Base-by-base conservation (phyloP, 805 yeast genomes). In the Lachancea cidri region DNA sequence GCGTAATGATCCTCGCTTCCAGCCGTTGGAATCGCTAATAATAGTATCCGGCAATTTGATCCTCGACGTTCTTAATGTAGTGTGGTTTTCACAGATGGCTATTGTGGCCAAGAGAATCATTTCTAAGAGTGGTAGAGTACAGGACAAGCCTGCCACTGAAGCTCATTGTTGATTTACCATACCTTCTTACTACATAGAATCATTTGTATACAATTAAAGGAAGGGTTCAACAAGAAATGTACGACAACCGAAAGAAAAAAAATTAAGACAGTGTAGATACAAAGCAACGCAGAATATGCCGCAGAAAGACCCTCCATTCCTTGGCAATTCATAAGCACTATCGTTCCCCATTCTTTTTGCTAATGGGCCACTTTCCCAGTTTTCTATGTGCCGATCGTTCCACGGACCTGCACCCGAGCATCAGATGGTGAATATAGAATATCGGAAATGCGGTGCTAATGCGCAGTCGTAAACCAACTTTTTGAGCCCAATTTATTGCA, bases 71-170 rank as follows among this genome's bases (percentile, higher is more conserved):
- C 71, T 88, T 57, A 88, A 88, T 60, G 60, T 83, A 16, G 71
- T 71, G 52, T 88, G 97, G 97, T 86, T 88, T 64, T 60, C 71
- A 44, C 82, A 82, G 54, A 88, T 88, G 96, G 60, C 86, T 11
- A 48, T 53, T 27, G 72, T 84, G 38, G 91, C 91, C 5, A 57
- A 55, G 35, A 72, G 71, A 57, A 68, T 73, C 57, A 25, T 55
- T 39, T 31, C 35, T 18, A 40, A 39, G 33, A 35, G 44, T 17
- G 44, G 44, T 25, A 35, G 40, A 24, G 47, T 44, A 9, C 47
- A 44, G 29, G 47, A 35, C 29, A 44, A 44, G 30, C 40, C 38
- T 27, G 40, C 30, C 17, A 39, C 43, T 22, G 35, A 39, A 16
- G 42, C 38, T 5, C 42, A 39, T 22, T 22, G 27, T 22, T 22